Percentiles rank a stretch among this genome's conserved stretches.
Evolutionary conservation across 805 yeast species (phyloP).

Genomic region (Candida alai): DNA sequence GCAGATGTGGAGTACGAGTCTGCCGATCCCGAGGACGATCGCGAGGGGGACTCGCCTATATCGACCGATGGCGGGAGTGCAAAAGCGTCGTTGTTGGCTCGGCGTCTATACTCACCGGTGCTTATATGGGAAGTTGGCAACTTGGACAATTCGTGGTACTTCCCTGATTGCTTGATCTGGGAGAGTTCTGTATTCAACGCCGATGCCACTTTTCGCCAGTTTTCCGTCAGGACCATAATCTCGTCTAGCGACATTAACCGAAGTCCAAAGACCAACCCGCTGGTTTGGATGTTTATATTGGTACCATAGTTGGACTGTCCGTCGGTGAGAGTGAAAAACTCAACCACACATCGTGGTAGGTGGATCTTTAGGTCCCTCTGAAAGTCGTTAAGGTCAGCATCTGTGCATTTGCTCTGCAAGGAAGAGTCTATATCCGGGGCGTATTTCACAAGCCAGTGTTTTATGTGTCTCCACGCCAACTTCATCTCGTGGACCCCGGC

Average conservation of each 20-base stretch:
- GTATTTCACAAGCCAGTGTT: constrained; percentile 73
- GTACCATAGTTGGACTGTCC: constrained; percentile 75
- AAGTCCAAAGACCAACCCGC: constrained; percentile 76
- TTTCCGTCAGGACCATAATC: constrained; percentile 71
- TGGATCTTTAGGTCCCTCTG: constrained; percentile 74
- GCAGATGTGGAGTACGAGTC: constrained; percentile 1
- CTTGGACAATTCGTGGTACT: constrained; percentile 19
- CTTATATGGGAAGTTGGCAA: constrained; percentile 18
- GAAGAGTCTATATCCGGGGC: constrained; percentile 81
- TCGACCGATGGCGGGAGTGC: constrained; percentile 10
- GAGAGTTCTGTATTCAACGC: constrained; percentile 25
- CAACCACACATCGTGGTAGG: constrained; percentile 79
- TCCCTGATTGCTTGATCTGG: constrained; percentile 17
- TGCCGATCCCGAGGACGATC: constrained; percentile 9
- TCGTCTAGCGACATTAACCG: constrained; percentile 78
- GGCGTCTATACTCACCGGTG: constrained; percentile 12
- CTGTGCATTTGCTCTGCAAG: constrained; percentile 73
- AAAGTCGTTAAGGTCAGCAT: constrained; percentile 73
- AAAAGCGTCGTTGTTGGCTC: constrained; percentile 7
- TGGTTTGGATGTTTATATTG: constrained; percentile 60
- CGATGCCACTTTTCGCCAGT: constrained; percentile 76
- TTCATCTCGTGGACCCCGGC: constrained; percentile 74
- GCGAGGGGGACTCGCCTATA: constrained; percentile 5
- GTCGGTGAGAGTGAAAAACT: constrained; percentile 77
- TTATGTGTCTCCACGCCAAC: constrained; percentile 86